A percentile compares a stretch with the other conserved stretches of the same genome.
Evolutionary conservation across 805 yeast genomes (phyloP).

Genomic region (Sporopachydermia lactativora): DNA sequence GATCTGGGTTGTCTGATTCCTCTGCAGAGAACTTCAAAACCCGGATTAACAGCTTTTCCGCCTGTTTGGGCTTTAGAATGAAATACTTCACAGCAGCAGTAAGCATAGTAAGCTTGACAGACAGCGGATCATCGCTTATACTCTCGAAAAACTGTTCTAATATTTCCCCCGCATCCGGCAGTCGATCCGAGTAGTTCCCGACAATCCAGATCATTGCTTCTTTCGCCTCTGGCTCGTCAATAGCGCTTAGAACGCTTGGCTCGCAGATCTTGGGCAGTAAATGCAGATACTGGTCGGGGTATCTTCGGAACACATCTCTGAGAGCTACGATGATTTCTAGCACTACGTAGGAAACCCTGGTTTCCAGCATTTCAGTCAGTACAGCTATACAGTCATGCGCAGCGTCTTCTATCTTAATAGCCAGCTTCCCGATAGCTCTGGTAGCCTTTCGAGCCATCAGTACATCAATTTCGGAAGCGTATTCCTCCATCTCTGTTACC

Average conservation of each 20-base stretch:
- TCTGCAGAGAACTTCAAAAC: conserved; percentile 60
- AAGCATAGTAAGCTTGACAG: conserved; percentile 59
- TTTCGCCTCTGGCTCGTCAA: conserved; percentile 70
- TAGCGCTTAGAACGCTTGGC: conserved; percentile 27
- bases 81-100: conserved; percentile 66
- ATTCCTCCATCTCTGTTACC: conserved; percentile 64
- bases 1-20: conserved; percentile 66
- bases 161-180: conserved; percentile 27
- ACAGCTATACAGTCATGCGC: conserved; percentile 53
- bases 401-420: conserved; percentile 57
- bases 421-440: conserved; percentile 79
- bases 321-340: conserved; percentile 72
- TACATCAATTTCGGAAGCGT: conserved; percentile 76
- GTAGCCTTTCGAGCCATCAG: conserved; percentile 81
- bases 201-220: conserved; percentile 73
- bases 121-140: conserved; percentile 51
- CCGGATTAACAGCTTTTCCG: conserved; percentile 42
- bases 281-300: conserved; percentile 43
- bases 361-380: conserved; percentile 41
- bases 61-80: conserved; percentile 24
- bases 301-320: conserved; percentile 62
- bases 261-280: conserved; percentile 27
- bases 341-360: conserved; percentile 56
- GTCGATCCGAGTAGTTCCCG: conserved; percentile 49
- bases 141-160: conserved; percentile 29